Percentiles rank a stretch among this genome's conserved stretches.
Evolutionary conservation across 306 rosid species (phyloP).

Genomic region (Inga laurina): DNA sequence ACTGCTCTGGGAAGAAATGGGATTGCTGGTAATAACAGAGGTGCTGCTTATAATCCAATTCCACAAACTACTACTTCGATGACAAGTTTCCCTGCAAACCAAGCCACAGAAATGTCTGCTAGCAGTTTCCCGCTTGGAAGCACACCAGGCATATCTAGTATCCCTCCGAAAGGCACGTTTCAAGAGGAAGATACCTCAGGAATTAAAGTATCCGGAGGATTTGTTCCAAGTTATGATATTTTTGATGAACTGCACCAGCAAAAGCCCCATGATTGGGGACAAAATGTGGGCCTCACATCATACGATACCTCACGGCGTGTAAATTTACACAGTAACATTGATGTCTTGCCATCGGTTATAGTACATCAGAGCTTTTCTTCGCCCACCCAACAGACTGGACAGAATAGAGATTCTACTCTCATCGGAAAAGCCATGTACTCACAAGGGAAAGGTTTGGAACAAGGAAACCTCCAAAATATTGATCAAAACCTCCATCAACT

Average conservation of each 20-base stretch:
- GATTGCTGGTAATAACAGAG: constrained; percentile 52
- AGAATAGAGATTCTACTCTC: constrained; percentile 45
- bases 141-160: constrained; percentile 50
- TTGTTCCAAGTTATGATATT: constrained; percentile 59
- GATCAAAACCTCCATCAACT: constrained; percentile 50
- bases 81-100: constrained; percentile 70
- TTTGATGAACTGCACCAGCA: constrained; percentile 68
- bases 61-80: constrained; percentile 62
- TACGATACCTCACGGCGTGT: constrained; percentile 62
- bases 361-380: constrained; percentile 68
- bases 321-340: constrained; percentile 57
- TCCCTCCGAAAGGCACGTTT: constrained; percentile 53
- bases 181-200: constrained; percentile 53
- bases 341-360: constrained; percentile 56
- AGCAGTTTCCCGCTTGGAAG: constrained; percentile 68
- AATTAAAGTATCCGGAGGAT: constrained; percentile 53
- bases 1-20: constrained; percentile 64
- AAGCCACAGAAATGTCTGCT: constrained; percentile 51
- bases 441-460: constrained; percentile 47
- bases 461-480: constrained; percentile 46
- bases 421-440: constrained; percentile 56
- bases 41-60: constrained; percentile 52
- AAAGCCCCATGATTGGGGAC: constrained; percentile 79
- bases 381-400: constrained; percentile 57
- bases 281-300: constrained; percentile 58